A percentile compares a stretch with the other conserved stretches of the same genome.
These are phyloP conservation scores for Mariannaea elegans DNA, from an alignment of 2,329 filamentous ascomycete genomes.

Conservation along the genomic window DNA sequence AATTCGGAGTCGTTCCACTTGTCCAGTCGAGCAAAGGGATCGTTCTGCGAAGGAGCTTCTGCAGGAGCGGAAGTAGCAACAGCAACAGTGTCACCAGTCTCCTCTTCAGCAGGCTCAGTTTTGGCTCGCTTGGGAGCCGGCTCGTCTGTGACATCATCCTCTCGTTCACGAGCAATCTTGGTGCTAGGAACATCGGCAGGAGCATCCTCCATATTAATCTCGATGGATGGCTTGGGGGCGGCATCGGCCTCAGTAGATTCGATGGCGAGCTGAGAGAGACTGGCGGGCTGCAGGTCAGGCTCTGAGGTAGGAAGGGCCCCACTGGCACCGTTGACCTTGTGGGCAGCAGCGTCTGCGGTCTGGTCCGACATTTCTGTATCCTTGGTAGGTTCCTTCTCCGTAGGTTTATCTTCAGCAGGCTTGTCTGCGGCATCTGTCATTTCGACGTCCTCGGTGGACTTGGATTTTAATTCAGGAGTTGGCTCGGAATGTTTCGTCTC, in stretches of 20 bases:
- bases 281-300: conserved; percentile 46
- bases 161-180: conserved; percentile 79
- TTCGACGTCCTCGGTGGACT: conserved; percentile 34
- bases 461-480: conserved; percentile 20
- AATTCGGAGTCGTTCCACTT: conserved; percentile 54
- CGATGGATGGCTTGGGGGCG: conserved; percentile 44
- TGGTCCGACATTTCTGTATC: conserved; percentile 35
- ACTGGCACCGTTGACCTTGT: conserved; percentile 27
- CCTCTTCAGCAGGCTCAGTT: conserved; percentile 66
- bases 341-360: conserved; percentile 2
- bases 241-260: conserved; percentile 46
- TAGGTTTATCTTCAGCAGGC: not conserved
- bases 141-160: conserved; percentile 73
- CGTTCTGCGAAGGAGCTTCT: conserved; percentile 31
- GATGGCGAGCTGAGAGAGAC: conserved; percentile 51
- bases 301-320: conserved; percentile 42
- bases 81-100: conserved; percentile 29
- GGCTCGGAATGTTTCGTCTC: conserved; percentile 23
- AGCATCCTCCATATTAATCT: conserved; percentile 64
- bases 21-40: conserved; percentile 44
- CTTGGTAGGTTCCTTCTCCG: conserved; percentile 31
- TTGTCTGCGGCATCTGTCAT: conserved; percentile 36
- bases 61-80: conserved; percentile 27
- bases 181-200: conserved; percentile 45
- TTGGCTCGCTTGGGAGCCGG: conserved; percentile 84